Percentiles rank a stretch among this genome's conserved stretches.
These are phyloP conservation scores for Cladosporium oxysporum DNA, from an alignment of 2,329 filamentous ascomycete species.

Conservation along the genomic window DNA sequence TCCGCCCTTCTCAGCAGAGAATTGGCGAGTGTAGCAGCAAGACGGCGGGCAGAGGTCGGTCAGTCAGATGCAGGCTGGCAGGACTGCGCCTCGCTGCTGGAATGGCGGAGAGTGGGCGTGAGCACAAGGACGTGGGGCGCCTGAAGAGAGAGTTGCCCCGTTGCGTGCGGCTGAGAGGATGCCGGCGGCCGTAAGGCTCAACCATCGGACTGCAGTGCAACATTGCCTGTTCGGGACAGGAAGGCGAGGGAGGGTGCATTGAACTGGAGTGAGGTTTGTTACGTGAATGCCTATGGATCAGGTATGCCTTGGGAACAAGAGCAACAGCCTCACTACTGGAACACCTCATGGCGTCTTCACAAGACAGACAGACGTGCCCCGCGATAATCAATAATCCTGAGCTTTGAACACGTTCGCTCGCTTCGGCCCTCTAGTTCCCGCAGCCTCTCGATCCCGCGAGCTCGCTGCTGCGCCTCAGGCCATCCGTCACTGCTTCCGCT, in stretches of 20 bases:
- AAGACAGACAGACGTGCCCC: background rate
- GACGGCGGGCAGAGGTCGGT: background rate
- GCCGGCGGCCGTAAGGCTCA: background rate
- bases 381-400: background rate
- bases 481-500: slow-evolving; percentile 4
- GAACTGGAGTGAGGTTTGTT: background rate
- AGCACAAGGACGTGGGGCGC: background rate
- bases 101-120: slow-evolving; percentile 3
- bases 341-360: background rate
- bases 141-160: background rate
- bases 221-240: background rate
- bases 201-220: background rate
- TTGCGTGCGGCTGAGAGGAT: slow-evolving; percentile 4
- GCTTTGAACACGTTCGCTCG: background rate
- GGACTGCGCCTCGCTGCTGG: slow-evolving; percentile 7
- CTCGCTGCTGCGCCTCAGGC: slow-evolving; percentile 1
- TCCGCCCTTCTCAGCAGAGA: slow-evolving; percentile 13
- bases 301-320: background rate
- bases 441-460: background rate
- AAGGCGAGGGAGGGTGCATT: background rate
- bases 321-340: background rate
- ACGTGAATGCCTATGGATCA: background rate
- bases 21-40: background rate
- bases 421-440: background rate
- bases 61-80: slow-evolving; percentile 7